Base-by-base conservation (phyloP, 2,329 filamentous ascomycete genomes). In the Pseudogymnoascus destructans region DNA sequence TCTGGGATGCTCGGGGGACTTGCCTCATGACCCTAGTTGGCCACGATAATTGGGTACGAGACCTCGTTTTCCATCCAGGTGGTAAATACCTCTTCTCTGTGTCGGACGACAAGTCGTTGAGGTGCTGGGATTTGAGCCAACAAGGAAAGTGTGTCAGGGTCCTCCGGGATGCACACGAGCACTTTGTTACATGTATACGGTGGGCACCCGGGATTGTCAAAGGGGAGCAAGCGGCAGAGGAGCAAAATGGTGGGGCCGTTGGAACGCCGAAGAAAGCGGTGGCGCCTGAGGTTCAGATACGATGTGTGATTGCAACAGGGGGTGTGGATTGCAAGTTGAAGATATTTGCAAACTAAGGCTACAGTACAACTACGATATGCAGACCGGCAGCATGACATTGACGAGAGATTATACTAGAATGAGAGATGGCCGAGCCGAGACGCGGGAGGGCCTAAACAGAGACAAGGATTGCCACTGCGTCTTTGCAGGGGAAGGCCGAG, bases 21-120 rank as follows among this genome's bases (percentile, higher is more conserved):
- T 81, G 89, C 63, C 83, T 96, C 68, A 92, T 89, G 70, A 93
- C 87, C 0, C 76, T 97, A 1, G 74, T 83, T 0, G 92, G 92
- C 1, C 92, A 96, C 69, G 91, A 96, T 70, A 96, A 96, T 69
- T 97, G 92, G 92, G 82, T 97, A 7, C 83, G 89, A 30, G 86
- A 80, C 0, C 72, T 96, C 5, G 83, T 89, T 8, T 97, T 95
- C 70, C 92, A 96, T 66, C 92, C 92, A 0, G 87, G 89, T 7
- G 92, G 92, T 42, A 95, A 92, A 71, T 96, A 93, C 67, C 78
- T 97, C 1, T 73, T 97, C 5, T 91, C 86, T 5, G 88, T 87
- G 17, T 81, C 86, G 13, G 92, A 97, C 69, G 92, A 97, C 73
- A 95, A 93, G 74, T 91, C 89, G 3, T 77, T 97, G 60, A 79